Evolutionary conservation across 1,284 basidiomycete genomes (phyloP).

Genomic region (Fomitiporia mediterranea): DNA sequence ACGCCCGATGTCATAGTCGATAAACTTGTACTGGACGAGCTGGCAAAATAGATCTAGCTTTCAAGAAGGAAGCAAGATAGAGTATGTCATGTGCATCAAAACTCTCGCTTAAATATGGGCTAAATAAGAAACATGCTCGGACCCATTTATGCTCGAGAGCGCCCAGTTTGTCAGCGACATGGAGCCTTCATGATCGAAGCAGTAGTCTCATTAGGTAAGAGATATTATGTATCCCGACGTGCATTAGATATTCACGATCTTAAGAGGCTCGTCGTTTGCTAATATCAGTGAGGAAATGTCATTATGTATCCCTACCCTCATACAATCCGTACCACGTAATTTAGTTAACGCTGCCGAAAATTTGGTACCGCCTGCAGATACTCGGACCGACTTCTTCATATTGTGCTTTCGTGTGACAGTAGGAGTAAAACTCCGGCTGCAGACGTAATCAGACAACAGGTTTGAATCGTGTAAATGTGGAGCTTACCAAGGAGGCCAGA

Average conservation of each 20-base stretch:
- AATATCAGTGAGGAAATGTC: neutral
- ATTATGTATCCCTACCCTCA: neutral
- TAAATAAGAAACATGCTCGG: too few relatives aligned
- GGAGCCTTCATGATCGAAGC: too few relatives aligned
- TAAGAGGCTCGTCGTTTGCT: too few relatives aligned
- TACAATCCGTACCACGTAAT: slow-evolving; percentile 12
- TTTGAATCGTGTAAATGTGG: slow-evolving; percentile 21
- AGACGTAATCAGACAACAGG: neutral
- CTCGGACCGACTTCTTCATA: slow-evolving; percentile 97
- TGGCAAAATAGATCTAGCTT: neutral
- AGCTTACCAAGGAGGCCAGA: slow-evolving; percentile 81
- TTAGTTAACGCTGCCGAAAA: slow-evolving; percentile 86
- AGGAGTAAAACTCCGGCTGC: slow-evolving; percentile 96
- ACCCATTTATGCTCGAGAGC: too few relatives aligned
- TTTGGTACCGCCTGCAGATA: slow-evolving; percentile 92
- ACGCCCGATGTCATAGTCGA: neutral
- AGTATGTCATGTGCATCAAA: neutral
- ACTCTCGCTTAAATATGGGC: neutral
- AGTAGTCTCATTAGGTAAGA: too few relatives aligned
- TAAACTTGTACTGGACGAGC: neutral
- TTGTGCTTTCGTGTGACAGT: slow-evolving; percentile 94
- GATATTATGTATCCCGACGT: too few relatives aligned
- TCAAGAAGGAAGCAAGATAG: neutral
- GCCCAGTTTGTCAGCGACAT: too few relatives aligned
- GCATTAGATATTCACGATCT: too few relatives aligned